Evolutionary conservation across 176 grass and related monocot genomes (phyloP), one percentile per base, ranked within the genome.

Genomic region (Eleusine indica): DNA sequence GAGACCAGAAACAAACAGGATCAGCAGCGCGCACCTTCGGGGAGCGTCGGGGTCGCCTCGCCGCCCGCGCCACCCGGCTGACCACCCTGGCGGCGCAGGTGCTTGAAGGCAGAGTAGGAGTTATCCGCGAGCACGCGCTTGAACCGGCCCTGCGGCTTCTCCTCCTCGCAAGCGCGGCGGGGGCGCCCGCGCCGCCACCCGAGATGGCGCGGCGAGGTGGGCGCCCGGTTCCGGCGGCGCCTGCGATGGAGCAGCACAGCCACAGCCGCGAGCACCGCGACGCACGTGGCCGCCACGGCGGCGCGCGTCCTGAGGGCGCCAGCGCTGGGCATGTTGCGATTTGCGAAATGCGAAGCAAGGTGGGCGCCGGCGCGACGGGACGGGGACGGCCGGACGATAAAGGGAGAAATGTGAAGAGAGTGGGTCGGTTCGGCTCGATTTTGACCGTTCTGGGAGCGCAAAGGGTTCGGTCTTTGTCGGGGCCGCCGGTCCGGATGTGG

Each of bases 91-190:
- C 63, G 83, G 30, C 83, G 94, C 66, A 95, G 88, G 87, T 95
- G 95, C 82, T 91, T 95, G 89, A 98, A 93, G 4, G 67, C 73
- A 15, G 89, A 88, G 72, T 93, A 98, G 47, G 95, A 93, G 77
- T 98, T 98, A 14, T 95, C 89, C 28, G 91, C 92, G 43, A 95
- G 78, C 43, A 93, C 87, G 80, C 87, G 84, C 87, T 87, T 95
- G 86, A 95, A 98, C 75, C 83, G 87, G n/a, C 42, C 84, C 88
- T 95, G 92, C 44, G 91, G 95, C 72, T 91, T 95, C 82, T 91
- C 88, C 84, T 84, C 56, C 60, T 90, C 88, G 10, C 80, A 88
- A 81, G 63, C 85, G 73, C 92, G 78, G 71, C 74, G 81, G 51
- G 84, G 73, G 56, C 86, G 65, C 56, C 58, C 38, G 74, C 77